These are phyloP conservation scores for Lotus japonicus DNA, from an alignment of 306 rosid genomes.

Conservation along the genomic window DNA sequence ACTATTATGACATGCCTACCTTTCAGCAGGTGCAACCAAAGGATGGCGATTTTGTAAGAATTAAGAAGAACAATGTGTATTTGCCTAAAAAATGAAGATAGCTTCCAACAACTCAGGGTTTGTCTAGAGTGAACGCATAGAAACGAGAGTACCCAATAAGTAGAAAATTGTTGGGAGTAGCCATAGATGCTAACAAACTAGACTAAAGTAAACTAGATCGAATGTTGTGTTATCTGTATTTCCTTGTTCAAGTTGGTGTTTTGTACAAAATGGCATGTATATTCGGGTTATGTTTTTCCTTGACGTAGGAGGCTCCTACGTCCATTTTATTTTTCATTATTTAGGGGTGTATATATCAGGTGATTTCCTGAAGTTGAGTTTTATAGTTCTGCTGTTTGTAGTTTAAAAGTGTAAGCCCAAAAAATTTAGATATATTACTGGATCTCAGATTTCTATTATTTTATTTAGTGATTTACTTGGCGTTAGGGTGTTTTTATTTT, in stretches of 20 bases:
- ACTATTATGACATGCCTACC: constrained; percentile 35
- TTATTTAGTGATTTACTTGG: constrained; percentile 2
- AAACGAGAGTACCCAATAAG: constrained; percentile 29
- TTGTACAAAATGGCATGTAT: constrained; percentile 44
- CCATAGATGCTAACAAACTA: constrained; percentile 39
- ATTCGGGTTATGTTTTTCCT: constrained; percentile 16
- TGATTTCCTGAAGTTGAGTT: constrained; percentile 33
- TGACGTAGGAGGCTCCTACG: not conserved
- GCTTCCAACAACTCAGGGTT: constrained; percentile 34
- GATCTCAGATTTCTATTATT: constrained; percentile 21
- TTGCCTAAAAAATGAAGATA: constrained; percentile 31
- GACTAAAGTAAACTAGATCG: constrained; percentile 21
- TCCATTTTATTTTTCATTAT: constrained; percentile 24
- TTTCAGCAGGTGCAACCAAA: constrained; percentile 34
- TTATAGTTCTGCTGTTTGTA: constrained; percentile 30
- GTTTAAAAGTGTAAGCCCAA: constrained; percentile 27
- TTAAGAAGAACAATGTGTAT: constrained; percentile 36
- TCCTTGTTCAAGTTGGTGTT: constrained; percentile 22
- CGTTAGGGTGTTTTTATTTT: constrained; percentile 11
- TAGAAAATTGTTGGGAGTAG: constrained; percentile 35
- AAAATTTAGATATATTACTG: constrained; percentile 24
- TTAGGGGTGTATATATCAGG: constrained; percentile 38
- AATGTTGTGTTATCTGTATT: constrained; percentile 17
- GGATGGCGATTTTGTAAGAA: constrained; percentile 42
- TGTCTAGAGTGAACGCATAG: constrained; percentile 19